Percentiles rank a stretch among this genome's conserved stretches.
phyloP scores from a whole-genome alignment of 2,329 filamentous ascomycete species.

The Aureobasidium uvarum region DNA sequence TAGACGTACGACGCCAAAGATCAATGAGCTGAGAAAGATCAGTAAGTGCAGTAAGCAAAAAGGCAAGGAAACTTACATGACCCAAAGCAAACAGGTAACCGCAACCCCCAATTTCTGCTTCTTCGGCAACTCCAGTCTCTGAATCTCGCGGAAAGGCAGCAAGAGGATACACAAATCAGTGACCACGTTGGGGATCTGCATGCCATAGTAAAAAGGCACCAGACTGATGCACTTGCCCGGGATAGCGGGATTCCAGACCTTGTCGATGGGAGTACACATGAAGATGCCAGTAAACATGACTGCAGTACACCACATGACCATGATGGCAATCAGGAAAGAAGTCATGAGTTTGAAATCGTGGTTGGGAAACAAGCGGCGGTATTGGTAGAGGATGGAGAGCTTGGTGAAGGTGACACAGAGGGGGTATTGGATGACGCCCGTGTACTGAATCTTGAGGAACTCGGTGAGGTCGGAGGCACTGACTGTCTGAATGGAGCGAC shows the following conservation, averaged over 20 bases:
- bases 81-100: slow-evolving; percentile 7
- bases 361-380: slow-evolving; percentile 29
- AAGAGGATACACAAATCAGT: slow-evolving; percentile 29
- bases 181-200: slow-evolving; percentile 30
- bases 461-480: neutral
- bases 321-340: slow-evolving; percentile 24
- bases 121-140: slow-evolving; percentile 17
- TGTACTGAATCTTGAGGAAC: slow-evolving; percentile 28
- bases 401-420: slow-evolving; percentile 30
- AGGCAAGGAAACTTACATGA: slow-evolving; percentile 1
- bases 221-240: slow-evolving; percentile 26
- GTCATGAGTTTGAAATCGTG: slow-evolving; percentile 26
- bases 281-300: slow-evolving; percentile 28
- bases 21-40: neutral
- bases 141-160: slow-evolving; percentile 27
- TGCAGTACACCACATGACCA: slow-evolving; percentile 27
- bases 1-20: slow-evolving; percentile 28
- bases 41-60: neutral
- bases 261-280: slow-evolving; percentile 27
- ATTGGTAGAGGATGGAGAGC: slow-evolving; percentile 29
- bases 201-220: slow-evolving; percentile 30
- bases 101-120: slow-evolving; percentile 26
- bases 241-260: slow-evolving; percentile 19
- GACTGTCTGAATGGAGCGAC: slow-evolving; percentile 21
- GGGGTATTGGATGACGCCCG: slow-evolving; percentile 27